These are phyloP conservation scores for Penicillium sp. DNA, from an alignment of 2,329 filamentous ascomycete species.

Conservation along the genomic window DNA sequence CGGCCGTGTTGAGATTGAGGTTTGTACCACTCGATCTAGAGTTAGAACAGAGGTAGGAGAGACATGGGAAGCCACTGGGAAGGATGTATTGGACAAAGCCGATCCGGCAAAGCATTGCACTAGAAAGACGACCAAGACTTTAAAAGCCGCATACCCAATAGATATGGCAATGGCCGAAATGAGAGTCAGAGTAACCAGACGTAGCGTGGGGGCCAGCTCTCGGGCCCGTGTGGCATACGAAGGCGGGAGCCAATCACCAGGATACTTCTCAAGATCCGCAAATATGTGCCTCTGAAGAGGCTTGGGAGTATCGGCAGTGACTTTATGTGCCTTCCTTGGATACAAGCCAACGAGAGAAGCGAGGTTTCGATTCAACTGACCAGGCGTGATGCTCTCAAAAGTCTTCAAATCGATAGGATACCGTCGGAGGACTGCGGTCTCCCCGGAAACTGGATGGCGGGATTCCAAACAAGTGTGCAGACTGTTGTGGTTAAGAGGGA, in stretches of 20 bases:
- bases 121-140: conserved; percentile 25
- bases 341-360: conserved; percentile 42
- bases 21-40: conserved; percentile 20
- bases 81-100: conserved; percentile 22
- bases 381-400: conserved; percentile 49
- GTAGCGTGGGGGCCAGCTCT: conserved; percentile 28
- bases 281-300: conserved; percentile 14
- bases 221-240: conserved; percentile 23
- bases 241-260: conserved; percentile 26
- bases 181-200: conserved; percentile 30
- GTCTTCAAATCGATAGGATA: conserved; percentile 50
- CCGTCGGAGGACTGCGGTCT: conserved; percentile 35
- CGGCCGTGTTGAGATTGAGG: conserved; percentile 28
- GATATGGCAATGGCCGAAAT: conserved; percentile 31
- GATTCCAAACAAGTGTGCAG: conserved; percentile 48
- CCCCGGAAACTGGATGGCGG: conserved; percentile 35
- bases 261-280: conserved; percentile 28
- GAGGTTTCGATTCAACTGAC: conserved; percentile 49
- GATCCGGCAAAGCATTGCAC: conserved; percentile 28
- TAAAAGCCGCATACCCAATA: conserved; percentile 34
- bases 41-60: conserved; percentile 24
- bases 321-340: conserved; percentile 27
- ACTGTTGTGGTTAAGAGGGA: conserved; percentile 42
- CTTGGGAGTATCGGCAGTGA: conserved; percentile 15
- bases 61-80: conserved; percentile 15